Percentiles rank a stretch among this genome's conserved stretches.
Conservation (phyloP, 208 protist species). For the Herpetomonas tarakana region DNA sequence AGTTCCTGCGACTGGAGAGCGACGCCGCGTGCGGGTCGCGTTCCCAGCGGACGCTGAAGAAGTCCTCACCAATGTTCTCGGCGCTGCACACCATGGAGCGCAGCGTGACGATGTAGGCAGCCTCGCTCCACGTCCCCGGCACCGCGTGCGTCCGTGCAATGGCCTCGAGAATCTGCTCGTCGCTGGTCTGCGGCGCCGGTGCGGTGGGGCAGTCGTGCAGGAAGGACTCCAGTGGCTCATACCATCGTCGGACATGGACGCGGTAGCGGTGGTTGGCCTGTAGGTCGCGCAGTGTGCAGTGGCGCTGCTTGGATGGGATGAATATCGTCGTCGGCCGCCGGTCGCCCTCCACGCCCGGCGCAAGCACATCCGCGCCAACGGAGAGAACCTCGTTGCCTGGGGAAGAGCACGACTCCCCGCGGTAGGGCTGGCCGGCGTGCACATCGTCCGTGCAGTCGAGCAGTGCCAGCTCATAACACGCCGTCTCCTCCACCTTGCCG, state of each 20-base stretch:
- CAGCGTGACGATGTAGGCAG: conserved; percentile 70
- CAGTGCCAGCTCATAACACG: conserved; percentile 76
- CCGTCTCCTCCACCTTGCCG: conserved; percentile 72
- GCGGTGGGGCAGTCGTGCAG: neutral
- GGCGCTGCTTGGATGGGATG: conserved; percentile 45
- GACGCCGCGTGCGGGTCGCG: conserved; percentile 54
- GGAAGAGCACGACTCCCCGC: neutral
- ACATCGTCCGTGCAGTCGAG: conserved; percentile 67
- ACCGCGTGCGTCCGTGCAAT: conserved; percentile 45
- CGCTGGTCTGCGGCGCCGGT: conserved; percentile 4
- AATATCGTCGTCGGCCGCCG: conserved; percentile 28
- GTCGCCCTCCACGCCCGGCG: conserved; percentile 9
- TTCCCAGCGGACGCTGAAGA: conserved; percentile 72
- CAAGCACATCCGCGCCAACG: neutral
- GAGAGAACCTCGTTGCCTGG: neutral
- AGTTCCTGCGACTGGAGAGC: conserved; percentile 41
- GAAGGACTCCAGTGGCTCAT: conserved; percentile 62
- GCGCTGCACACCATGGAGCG: conserved; percentile 74
- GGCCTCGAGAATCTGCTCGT: conserved; percentile 32
- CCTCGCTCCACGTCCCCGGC: conserved; percentile 77
- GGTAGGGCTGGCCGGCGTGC: conserved; percentile 41
- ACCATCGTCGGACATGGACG: conserved; percentile 86
- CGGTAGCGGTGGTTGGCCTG: conserved; percentile 75
- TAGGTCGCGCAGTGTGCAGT: conserved; percentile 60
- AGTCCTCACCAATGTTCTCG: conserved; percentile 75